These are phyloP conservation scores for Pseudogymnoascus sp. DNA, from an alignment of 2,329 filamentous ascomycete species.

Conservation along the genomic window DNA sequence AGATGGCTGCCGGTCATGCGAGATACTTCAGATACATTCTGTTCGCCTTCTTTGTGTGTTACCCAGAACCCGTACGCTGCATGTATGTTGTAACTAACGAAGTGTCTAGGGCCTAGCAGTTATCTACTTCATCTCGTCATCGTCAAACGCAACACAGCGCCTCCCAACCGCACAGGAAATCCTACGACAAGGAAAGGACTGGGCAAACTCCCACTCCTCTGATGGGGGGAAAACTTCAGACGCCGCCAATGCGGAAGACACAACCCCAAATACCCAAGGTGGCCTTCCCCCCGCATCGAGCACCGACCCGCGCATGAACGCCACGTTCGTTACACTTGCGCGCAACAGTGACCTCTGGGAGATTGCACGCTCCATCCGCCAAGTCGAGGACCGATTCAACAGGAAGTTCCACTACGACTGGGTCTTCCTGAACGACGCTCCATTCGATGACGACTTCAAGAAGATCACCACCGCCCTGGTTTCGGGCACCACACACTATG, in stretches of 20 bases:
- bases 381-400: slow-evolving; percentile 98
- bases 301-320: slow-evolving; percentile 76
- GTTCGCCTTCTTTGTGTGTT: slow-evolving; percentile 74
- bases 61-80: slow-evolving; percentile 1
- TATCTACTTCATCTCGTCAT: slow-evolving; percentile 75
- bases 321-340: slow-evolving; percentile 92
- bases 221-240: neutral
- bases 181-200: slow-evolving; percentile 21
- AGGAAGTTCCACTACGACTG: slow-evolving; percentile 95
- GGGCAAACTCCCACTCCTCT: slow-evolving; percentile 12
- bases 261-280: slow-evolving; percentile 25
- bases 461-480: slow-evolving; percentile 81
- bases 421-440: slow-evolving; percentile 97
- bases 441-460: slow-evolving; percentile 90
- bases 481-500: slow-evolving; percentile 90
- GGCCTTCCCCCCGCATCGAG: slow-evolving; percentile 40
- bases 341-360: slow-evolving; percentile 95
- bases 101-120: slow-evolving; percentile 53
- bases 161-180: slow-evolving; percentile 28
- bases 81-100: neutral
- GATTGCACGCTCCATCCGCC: slow-evolving; percentile 88
- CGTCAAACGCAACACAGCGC: slow-evolving; percentile 35
- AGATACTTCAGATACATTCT: slow-evolving; percentile 73
- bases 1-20: slow-evolving; percentile 34
- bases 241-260: neutral